These are phyloP conservation scores for Gloeopeniophorella convolvens DNA, from an alignment of 768 basidiomycete species.

Conservation along the genomic window DNA sequence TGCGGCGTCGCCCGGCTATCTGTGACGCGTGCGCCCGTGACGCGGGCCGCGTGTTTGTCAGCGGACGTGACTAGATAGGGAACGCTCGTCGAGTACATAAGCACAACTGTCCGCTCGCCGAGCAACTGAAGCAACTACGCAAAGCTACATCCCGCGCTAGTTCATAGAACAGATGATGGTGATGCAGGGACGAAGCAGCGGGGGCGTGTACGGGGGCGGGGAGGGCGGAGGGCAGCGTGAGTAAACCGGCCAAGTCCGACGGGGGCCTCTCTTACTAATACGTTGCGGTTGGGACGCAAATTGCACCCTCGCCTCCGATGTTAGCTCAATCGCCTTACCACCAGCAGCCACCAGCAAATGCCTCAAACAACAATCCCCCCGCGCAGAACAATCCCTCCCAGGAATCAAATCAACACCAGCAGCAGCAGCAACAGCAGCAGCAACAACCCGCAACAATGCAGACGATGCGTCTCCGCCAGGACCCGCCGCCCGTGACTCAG, in stretches of 20 bases:
- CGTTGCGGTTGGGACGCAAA: constrained; percentile 23
- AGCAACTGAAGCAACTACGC: too few relatives aligned
- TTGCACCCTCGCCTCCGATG: constrained; percentile 26
- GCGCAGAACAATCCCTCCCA: constrained; percentile 10
- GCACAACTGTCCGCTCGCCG: too few relatives aligned
- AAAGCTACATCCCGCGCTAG: too few relatives aligned
- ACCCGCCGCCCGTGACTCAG: constrained; percentile 33
- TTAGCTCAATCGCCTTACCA: constrained; percentile 28
- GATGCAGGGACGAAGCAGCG: not conserved
- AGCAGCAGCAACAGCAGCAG: constrained; percentile 18
- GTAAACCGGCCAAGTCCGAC: constrained; percentile 20
- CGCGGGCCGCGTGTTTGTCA: too few relatives aligned
- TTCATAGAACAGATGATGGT: not conserved
- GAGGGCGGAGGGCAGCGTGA: constrained; percentile 13
- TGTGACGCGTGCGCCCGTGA: too few relatives aligned
- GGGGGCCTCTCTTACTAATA: constrained; percentile 30
- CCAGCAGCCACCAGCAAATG: constrained; percentile 23
- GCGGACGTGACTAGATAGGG: too few relatives aligned
- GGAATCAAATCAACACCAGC: constrained; percentile 9
- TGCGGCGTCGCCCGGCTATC: too few relatives aligned
- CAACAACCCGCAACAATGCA: constrained; percentile 22
- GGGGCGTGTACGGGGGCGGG: constrained; percentile 2
- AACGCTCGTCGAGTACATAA: not conserved
- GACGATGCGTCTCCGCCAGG: constrained; percentile 60
- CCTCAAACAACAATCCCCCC: constrained; percentile 5